Base-by-base conservation (phyloP, 192 early-diverging fungal genomes). In the Neocallimastix lanati region DNA sequence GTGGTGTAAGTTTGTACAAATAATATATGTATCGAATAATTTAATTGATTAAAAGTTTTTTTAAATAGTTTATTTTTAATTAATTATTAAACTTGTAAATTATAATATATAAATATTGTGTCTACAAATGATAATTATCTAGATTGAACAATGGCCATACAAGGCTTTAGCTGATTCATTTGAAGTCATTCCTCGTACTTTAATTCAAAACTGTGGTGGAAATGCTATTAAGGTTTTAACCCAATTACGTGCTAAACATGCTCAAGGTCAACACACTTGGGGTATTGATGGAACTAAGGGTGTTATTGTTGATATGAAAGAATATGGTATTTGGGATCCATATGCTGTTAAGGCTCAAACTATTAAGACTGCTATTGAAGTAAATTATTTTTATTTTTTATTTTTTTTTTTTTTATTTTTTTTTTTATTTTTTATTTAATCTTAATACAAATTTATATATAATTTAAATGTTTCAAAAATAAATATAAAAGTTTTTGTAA, bases 311-410 rank as follows among this genome's bases (percentile, higher is more conserved):
- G 96, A 99, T 82, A 99, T 99, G 98, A 91, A 92, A 76, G 90
- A 93, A 79, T 99, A 98, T 81, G 98, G 98, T 81, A 88, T 99
- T 77, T 99, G 98, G 98, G 98, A 99, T 86, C 96, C 98, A 16
- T 91, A 92, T 79, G 96, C 96, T n/a, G 98, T 99, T 83, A 99
- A 99, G 90, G 91, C 97, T 18, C 98, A 99, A 89, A 99, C 96
- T 6, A 91, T 99, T 87, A 99, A 98, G 92, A 98, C 98, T 28
- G 98, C 98, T 28, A 94, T 99, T 81, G 98, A 99, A 87, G 88
- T 79, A 76, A 15, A 25, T 18, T n/a, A 15, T n/a, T n/a, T n/a
- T n/a, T n/a, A n/a, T n/a, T n/a, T n/a, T n/a, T n/a, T n/a, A n/a
- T n/a, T n/a, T n/a, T n/a, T n/a, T n/a, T 11, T n/a, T n/a, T n/a